Conservation (phyloP, 1,284 basidiomycete genomes). For the Ceraceosorus guamensis region DNA sequence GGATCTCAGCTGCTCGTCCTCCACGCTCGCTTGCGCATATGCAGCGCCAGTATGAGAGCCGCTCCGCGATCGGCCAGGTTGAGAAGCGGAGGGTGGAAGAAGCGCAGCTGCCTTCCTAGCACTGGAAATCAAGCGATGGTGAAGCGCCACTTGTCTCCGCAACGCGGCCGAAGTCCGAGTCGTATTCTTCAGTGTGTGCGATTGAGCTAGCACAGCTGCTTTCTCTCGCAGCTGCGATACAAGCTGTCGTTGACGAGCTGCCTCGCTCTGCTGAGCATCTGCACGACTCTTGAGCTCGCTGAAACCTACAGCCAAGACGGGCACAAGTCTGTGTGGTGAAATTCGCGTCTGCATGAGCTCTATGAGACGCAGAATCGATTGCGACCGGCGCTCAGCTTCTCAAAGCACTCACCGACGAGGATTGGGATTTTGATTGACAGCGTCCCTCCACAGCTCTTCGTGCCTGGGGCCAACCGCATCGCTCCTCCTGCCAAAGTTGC, state of each 20-base stretch:
- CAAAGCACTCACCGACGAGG: slow-evolving; percentile 18
- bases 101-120: too few relatives aligned
- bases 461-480: slow-evolving; percentile 42
- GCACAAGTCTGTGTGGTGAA: slow-evolving; percentile 29
- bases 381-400: background rate
- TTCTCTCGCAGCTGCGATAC: slow-evolving; percentile 18
- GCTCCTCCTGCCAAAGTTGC: slow-evolving; percentile 27
- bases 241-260: slow-evolving; percentile 25
- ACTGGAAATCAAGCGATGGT: too few relatives aligned
- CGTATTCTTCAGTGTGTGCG: slow-evolving; percentile 33
- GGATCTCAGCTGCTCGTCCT: slow-evolving; percentile 32
- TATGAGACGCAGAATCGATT: background rate
- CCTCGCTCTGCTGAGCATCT: slow-evolving; percentile 30
- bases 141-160: slow-evolving; percentile 32
- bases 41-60: slow-evolving; percentile 37
- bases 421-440: slow-evolving; percentile 41
- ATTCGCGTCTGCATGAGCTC: background rate
- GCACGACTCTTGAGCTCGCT: slow-evolving; percentile 36
- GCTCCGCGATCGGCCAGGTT: too few relatives aligned
- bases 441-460: slow-evolving; percentile 39
- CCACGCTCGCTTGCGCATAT: slow-evolving; percentile 34
- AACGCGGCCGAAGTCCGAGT: slow-evolving; percentile 30
- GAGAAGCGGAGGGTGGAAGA: slow-evolving; percentile 23
- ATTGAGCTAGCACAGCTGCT: slow-evolving; percentile 26
- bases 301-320: slow-evolving; percentile 44